Base-by-base conservation (phyloP, 2,329 filamentous ascomycete species). In the Penicillium vulpinum region DNA sequence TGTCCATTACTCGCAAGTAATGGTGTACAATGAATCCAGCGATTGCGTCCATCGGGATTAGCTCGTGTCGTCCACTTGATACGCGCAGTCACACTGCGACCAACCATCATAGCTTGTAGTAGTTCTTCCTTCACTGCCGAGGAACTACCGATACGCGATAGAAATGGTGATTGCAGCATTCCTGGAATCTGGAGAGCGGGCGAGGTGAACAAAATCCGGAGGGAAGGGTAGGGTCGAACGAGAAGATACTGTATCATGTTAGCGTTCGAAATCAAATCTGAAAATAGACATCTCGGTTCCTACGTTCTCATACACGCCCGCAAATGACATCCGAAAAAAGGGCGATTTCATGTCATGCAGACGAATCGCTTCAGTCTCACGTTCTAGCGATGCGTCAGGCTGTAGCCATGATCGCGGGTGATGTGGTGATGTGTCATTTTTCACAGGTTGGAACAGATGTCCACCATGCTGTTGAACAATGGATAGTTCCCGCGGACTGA, bases 21-120 rank as follows among this genome's bases (percentile, higher is more conserved):
- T 3, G 89, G 89, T 22, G 89, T 92, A 67, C 88, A 89, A 70
- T 92, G 89, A 39, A 92, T 88, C 88, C 89, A 92, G 41, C 88
- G 81, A 47, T 83, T 81, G 18, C 87, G 81, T 0, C 88, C 88
- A 50, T 84, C 81, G 18, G 77, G 73, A 33, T 81, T 78, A 5
- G 73, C 73, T 41, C 78, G 77, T 44, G 78, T 80, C 1, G 90
- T 75, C 89, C 88, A 92, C 51, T 84, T 83, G 15, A 92, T 83
- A 68, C 90, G 90, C 4, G 88, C 88, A 1, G 89, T 92, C 5
- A 92, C 86, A 45, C 88, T 87, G 43, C 85, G 83, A 0, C 88
- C 88, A 64, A 87, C 83, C 5, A 82, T 81, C 22, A 92, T 81
- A 0, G 89, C 88, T n/a, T 78, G 74, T 18, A 76, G 71, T 5